Percentiles rank a stretch among this genome's conserved stretches.
Conservation (phyloP, 495 filamentous ascomycete genomes). For the Lasiosphaeris hirsuta region DNA sequence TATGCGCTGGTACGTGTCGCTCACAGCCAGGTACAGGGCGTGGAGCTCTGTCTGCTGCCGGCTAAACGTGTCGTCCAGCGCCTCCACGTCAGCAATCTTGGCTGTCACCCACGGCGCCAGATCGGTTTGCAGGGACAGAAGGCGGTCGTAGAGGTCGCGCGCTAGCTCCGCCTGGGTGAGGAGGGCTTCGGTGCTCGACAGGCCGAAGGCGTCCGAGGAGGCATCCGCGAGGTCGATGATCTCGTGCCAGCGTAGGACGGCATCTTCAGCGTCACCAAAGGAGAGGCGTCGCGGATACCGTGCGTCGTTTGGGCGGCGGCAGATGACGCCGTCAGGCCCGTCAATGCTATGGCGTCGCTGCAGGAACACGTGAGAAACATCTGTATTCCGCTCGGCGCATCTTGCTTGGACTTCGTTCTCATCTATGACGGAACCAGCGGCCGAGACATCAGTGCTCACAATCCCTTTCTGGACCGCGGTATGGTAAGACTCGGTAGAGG, state of each 20-base stretch:
- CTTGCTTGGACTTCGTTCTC: constrained; percentile 42
- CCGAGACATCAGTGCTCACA: constrained; percentile 30
- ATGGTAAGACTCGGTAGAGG: constrained; percentile 7
- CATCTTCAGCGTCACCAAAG: constrained; percentile 87
- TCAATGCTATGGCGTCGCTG: constrained; percentile 49
- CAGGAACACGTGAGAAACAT: constrained; percentile 26
- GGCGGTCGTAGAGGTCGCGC: constrained; percentile 51
- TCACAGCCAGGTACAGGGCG: constrained; percentile 61
- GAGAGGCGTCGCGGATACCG: constrained; percentile 79
- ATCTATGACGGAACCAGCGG: constrained; percentile 41
- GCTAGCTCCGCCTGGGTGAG: constrained; percentile 51
- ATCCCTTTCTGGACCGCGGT: constrained; percentile 24
- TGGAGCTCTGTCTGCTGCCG: constrained; percentile 65
- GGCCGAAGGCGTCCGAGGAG: constrained; percentile 32
- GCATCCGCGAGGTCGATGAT: constrained; percentile 41
- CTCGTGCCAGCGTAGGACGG: constrained; percentile 68
- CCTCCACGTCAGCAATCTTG: constrained; percentile 60
- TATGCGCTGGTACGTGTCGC: constrained; percentile 61
- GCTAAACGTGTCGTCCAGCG: constrained; percentile 57
- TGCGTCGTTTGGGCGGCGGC: constrained; percentile 45
- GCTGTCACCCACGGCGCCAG: constrained; percentile 63
- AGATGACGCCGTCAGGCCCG: constrained; percentile 28
- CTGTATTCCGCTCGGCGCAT: constrained; percentile 32
- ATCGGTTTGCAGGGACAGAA: constrained; percentile 47
- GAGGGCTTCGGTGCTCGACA: background rate